phyloP scores from a whole-genome alignment of 352 stramenopile genomes.

The Globisporangium okanoganense region DNA sequence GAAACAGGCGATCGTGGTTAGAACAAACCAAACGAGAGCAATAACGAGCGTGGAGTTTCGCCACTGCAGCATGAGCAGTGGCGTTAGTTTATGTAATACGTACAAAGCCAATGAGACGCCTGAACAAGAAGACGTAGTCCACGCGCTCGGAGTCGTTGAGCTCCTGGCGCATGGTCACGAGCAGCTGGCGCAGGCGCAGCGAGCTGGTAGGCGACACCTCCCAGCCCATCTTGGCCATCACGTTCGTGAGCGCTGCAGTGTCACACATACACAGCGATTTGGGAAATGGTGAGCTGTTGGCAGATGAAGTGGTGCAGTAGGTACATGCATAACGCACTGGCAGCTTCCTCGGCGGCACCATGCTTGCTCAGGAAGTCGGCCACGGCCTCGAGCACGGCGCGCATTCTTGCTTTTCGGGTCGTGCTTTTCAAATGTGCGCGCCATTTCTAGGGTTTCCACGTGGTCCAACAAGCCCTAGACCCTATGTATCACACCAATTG shows the following conservation, averaged over 20 bases:
- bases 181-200: conserved; percentile 44
- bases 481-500: too few species aligned
- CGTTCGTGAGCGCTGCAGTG: conserved; percentile 30
- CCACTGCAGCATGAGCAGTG: background rate
- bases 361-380: conserved; percentile 50
- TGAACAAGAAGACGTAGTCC: conserved; percentile 64
- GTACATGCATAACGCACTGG: conserved; percentile 18
- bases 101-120: conserved; percentile 35
- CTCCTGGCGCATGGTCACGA: conserved; percentile 48
- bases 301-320: background rate
- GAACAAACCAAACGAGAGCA: background rate
- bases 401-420: conserved; percentile 23
- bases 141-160: conserved; percentile 21
- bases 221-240: conserved; percentile 42
- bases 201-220: conserved; percentile 39
- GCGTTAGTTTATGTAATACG: background rate
- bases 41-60: background rate
- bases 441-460: background rate
- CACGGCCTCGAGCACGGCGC: conserved; percentile 35
- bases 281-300: too few species aligned
- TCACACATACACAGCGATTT: background rate
- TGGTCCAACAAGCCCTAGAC: background rate
- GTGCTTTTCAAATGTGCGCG: background rate
- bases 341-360: conserved; percentile 35
- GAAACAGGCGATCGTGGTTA: background rate